Conservation (phyloP, 129 eudicot genomes). For the Flaveria sonorensis region DNA sequence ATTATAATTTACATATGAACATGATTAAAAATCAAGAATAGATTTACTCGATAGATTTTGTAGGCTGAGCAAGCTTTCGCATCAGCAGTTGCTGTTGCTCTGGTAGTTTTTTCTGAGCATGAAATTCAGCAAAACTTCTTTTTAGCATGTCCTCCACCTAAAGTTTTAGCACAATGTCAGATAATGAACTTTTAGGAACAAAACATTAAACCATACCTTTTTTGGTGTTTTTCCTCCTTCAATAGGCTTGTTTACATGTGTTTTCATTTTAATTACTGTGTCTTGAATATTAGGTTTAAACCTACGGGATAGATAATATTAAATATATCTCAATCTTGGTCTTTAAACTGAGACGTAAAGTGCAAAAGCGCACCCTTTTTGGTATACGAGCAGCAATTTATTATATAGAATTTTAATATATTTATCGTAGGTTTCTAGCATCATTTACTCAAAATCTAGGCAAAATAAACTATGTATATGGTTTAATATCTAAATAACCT, state of each 20-base stretch:
- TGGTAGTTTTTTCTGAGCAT: constrained; percentile 96
- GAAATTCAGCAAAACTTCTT: constrained; percentile 99
- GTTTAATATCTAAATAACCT: too few species aligned
- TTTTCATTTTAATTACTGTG: not conserved
- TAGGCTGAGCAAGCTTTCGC: constrained; percentile 95
- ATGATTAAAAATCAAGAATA: constrained; percentile 11
- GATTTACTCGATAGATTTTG: constrained; percentile 77
- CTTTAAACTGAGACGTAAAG: too few species aligned
- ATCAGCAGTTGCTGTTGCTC: constrained; percentile 86
- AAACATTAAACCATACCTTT: not conserved
- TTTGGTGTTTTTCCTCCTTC: not conserved
- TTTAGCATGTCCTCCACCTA: constrained; percentile 99
- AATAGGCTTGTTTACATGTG: not conserved
- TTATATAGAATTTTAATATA: too few species aligned
- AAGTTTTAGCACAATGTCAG: constrained; percentile 16
- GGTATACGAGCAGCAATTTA: too few species aligned
- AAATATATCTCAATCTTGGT: not conserved
- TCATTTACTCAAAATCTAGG: too few species aligned
- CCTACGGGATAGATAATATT: not conserved
- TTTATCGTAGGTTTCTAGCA: too few species aligned
- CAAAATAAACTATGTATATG: too few species aligned
- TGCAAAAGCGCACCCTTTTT: too few species aligned
- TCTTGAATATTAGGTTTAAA: not conserved
- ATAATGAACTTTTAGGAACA: constrained; percentile 14
- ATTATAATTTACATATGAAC: not conserved